Conservation (phyloP, 768 basidiomycete species). For the Russula sp. region DNA sequence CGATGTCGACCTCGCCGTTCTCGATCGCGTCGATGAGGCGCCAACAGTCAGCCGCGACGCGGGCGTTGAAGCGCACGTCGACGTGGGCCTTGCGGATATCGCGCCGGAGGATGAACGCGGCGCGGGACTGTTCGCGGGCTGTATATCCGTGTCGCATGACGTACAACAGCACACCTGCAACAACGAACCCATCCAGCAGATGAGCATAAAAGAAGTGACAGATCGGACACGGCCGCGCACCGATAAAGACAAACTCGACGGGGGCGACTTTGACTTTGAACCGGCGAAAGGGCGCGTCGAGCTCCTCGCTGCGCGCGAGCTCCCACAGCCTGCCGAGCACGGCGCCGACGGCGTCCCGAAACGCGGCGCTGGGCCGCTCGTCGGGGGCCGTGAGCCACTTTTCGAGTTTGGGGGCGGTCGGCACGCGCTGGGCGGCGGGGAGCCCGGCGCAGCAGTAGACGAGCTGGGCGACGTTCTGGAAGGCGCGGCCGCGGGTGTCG, state of each 20-base stretch:
- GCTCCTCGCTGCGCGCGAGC: conserved; percentile 37
- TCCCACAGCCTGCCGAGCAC: conserved; percentile 50
- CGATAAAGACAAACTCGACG: conserved; percentile 74
- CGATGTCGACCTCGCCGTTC: conserved; percentile 20
- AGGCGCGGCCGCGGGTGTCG: conserved; percentile 62
- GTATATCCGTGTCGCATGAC: conserved; percentile 39
- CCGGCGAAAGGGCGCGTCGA: conserved; percentile 31
- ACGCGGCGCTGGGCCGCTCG: conserved; percentile 38
- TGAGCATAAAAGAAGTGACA: neutral
- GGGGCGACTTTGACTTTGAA: conserved; percentile 60
- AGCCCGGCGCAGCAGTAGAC: conserved; percentile 60
- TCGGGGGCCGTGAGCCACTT: conserved; percentile 33
- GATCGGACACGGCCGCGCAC: conserved; percentile 32
- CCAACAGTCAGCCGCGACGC: conserved; percentile 56
- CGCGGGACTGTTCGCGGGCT: conserved; percentile 45
- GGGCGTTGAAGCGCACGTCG: conserved; percentile 60
- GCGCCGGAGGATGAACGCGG: conserved; percentile 51
- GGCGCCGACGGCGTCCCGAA: conserved; percentile 48
- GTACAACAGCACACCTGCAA: conserved; percentile 60
- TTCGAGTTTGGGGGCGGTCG: conserved; percentile 49
- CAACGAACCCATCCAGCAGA: neutral
- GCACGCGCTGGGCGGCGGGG: conserved; percentile 34
- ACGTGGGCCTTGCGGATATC: conserved; percentile 49
- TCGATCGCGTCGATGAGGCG: conserved; percentile 40
- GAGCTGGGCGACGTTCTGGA: conserved; percentile 66